Conservation (phyloP, 2,329 filamentous ascomycete genomes). For the Aspergillus flavus region DNA sequence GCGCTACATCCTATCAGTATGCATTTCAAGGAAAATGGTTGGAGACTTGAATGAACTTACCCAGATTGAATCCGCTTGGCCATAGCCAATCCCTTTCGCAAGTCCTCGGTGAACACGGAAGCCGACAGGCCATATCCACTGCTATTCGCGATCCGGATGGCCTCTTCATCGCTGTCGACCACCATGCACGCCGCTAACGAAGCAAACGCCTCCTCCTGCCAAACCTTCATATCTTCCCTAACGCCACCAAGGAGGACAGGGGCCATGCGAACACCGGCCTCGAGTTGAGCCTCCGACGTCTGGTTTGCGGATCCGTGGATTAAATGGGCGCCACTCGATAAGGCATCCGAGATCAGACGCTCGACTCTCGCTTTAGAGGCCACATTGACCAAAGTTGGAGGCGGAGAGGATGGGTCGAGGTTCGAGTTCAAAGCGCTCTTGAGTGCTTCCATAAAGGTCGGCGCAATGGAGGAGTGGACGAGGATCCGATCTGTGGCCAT, state of each 20-base stretch:
- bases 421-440: constrained; percentile 44
- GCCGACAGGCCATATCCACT: constrained; percentile 74
- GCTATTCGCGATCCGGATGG: constrained; percentile 72
- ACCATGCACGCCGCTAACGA: constrained; percentile 68
- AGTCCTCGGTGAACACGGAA: constrained; percentile 71
- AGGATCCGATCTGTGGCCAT: constrained; percentile 78
- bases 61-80: constrained; percentile 67
- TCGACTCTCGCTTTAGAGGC: constrained; percentile 49
- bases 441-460: constrained; percentile 55
- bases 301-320: constrained; percentile 28
- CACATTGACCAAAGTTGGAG: constrained; percentile 45
- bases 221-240: constrained; percentile 70
- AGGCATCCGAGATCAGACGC: constrained; percentile 30
- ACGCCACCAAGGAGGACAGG: constrained; percentile 70
- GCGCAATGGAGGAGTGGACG: constrained; percentile 57
- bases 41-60: constrained; percentile 29
- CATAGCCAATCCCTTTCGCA: constrained; percentile 59
- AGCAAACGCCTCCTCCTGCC: constrained; percentile 73
- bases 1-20: constrained; percentile 26
- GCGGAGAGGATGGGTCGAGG: constrained; percentile 35
- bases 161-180: constrained; percentile 65
- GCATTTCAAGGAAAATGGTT: constrained; percentile 19
- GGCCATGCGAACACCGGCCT: constrained; percentile 51
- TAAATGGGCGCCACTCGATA: constrained; percentile 34
- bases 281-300: constrained; percentile 8